Base-by-base conservation (phyloP, 108 stramenopile species). In the Nitzschia sp. region DNA sequence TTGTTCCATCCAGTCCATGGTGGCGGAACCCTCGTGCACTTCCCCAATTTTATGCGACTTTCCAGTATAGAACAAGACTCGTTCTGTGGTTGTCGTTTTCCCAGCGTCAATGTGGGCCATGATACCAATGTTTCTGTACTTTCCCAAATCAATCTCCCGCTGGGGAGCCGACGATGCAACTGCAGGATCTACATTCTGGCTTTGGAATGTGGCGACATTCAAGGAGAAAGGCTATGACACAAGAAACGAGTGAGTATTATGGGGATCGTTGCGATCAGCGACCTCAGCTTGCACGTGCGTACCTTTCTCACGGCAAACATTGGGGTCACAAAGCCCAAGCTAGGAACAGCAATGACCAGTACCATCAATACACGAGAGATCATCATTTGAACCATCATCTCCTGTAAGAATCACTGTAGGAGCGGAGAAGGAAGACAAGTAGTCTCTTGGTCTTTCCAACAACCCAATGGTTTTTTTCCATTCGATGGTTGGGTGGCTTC, bases 31-130 rank as follows among this genome's bases (percentile, higher is more conserved):
- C 60, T 97, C 96, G 78, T 99, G 98, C 62, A 99, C 99, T 76
- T 96, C 96, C 37, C 99, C 99, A 62, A 95, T 89, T 77, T 95
- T 92, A 80, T 91, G 88, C 12, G 96, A 97, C 70, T 97, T 96
- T 57, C 99, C 99, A 21, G 95, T 93, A 88, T 98, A 94, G 81
- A 81, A 98, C 51, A 99, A 91, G 71, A 99, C 97, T 65, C 97
- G 94, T 78, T 99, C 99, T 39, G 97, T 99, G 26, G 97, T 97
- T 53, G 99, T 99, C 22, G 99, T 99, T 85, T 98, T 99, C 43
- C 99, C 99, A 24, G 99, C 99, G 75, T 99, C 99, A 68, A 99
- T 98, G 91, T 99, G 99, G 17, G 99, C 99, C 86, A 98, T 95
- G 87, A 99, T 98, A 63, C 98, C 98, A 68, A 98, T 97, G 86